Base-by-base conservation (phyloP, 805 yeast genomes). In the Ogataea polymorpha region DNA sequence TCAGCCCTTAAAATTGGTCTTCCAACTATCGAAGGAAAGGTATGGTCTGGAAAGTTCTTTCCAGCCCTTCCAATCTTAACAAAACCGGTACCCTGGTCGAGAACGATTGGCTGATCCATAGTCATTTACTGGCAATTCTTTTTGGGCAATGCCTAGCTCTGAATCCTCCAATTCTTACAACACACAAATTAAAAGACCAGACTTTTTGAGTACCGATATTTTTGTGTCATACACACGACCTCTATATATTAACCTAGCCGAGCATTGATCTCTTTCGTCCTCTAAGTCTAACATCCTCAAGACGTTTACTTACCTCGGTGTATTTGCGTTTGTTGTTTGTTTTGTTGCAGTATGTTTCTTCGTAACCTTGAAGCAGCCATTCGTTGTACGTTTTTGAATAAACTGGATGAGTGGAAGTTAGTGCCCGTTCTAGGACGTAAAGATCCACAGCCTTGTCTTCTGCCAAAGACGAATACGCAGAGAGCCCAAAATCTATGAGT, bases 61-160 rank as follows among this genome's bases (percentile, higher is more conserved):
- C 98, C 97, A 26, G 95, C 96, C 58, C 96, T 79, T 45, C 99
- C 99, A 53, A 91, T 87, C 64, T 90, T 91, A 40, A 91, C 97
- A 62, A 93, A 93, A 43, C 99, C 99, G 36, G 99, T 93, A 70
- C 99, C 99, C 71, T 93, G 98, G 70, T 93, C 99, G 54, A 93
- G 86, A 55, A 93, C 99, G 47, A 58, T 58, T 51, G 62, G 61
- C 45, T 57, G 62, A 8, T 53, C 58, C 54, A 56, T 49, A 28
- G 46, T 52, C 50, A 47, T 51, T 27, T 38, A 38, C 28, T 35
- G 39, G 33, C 42, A 37, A 37, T 24, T 20, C 7, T 27, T 23
- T 32, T 17, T 35, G 41, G 35, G 18, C 37, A 42, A 31, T 42
- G 38, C 41, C 32, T 28, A 23, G 31, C 16, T 29, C 21, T n/a